Conservation (phyloP, 1,139 yeast genomes). For the Spencermartinsiella ligniputridi region DNA sequence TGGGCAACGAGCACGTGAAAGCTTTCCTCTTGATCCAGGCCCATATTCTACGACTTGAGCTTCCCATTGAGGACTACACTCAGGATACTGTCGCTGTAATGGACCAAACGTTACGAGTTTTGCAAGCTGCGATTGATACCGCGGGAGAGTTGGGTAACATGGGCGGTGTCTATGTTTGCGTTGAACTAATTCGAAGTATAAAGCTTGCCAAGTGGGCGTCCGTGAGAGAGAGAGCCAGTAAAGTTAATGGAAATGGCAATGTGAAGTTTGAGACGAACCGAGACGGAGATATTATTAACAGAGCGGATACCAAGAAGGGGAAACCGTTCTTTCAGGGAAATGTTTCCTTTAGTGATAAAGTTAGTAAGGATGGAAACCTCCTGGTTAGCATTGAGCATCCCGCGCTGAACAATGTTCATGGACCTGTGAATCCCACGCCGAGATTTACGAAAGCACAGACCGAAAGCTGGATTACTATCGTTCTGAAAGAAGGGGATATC, state of each 20-base stretch:
- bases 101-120: constrained; percentile 89
- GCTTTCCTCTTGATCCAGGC: constrained; percentile 85
- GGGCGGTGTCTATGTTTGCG: constrained; percentile 51
- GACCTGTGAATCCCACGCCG: constrained; percentile 53
- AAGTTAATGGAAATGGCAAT: constrained; percentile 6
- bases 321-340: background rate
- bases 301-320: background rate
- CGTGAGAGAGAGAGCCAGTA: constrained; percentile 2
- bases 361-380: constrained; percentile 31
- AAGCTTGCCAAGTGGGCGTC: constrained; percentile 81
- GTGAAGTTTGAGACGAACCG: constrained; percentile 18
- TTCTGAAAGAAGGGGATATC: constrained; percentile 40
- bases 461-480: constrained; percentile 86
- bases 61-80: constrained; percentile 92
- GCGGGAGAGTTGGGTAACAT: constrained; percentile 80
- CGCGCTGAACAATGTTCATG: constrained; percentile 34
- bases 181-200: constrained; percentile 75
- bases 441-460: constrained; percentile 86
- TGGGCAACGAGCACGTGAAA: constrained; percentile 96
- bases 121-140: constrained; percentile 89
- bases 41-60: constrained; percentile 70
- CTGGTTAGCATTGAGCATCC: constrained; percentile 47
- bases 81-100: constrained; percentile 92
- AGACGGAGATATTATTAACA: constrained; percentile 21
- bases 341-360: background rate